These are phyloP conservation scores for Ophiostoma novo-ulmi DNA, from an alignment of 2,329 filamentous ascomycete genomes.

Conservation along the genomic window DNA sequence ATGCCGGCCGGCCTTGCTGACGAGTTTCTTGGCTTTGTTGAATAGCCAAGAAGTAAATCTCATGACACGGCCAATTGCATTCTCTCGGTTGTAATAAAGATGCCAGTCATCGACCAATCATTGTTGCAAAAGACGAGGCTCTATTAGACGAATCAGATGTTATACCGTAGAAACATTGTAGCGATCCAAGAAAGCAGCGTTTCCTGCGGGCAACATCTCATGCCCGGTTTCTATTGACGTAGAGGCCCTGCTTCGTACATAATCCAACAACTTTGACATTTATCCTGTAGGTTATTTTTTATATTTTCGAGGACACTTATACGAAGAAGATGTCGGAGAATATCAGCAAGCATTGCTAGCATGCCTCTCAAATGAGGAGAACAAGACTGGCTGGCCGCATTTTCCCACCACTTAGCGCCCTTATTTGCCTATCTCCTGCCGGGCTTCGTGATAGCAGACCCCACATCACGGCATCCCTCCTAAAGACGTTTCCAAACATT, in stretches of 20 bases:
- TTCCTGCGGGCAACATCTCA: not conserved
- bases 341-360: not conserved
- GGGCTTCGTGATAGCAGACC: slow-evolving; percentile 12
- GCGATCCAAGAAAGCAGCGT: not conserved
- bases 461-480: slow-evolving; percentile 1
- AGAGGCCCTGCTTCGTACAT: too few relatives aligned
- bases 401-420: slow-evolving; percentile 10
- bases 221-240: not conserved
- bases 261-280: too few relatives aligned
- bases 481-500: not conserved
- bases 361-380: not conserved
- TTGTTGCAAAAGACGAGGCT: not conserved
- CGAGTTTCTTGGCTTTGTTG: not conserved
- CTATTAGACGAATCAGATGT: not conserved
- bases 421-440: slow-evolving; percentile 17
- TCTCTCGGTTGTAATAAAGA: not conserved
- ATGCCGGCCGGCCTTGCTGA: not conserved
- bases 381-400: not conserved
- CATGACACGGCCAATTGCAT: not conserved
- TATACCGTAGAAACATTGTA: not conserved
- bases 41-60: not conserved
- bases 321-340: not conserved
- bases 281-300: too few relatives aligned
- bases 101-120: not conserved
- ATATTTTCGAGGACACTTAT: too few relatives aligned